Percentiles rank a stretch among this genome's conserved stretches.
phyloP scores from a whole-genome alignment of 805 yeast species.

The Suhomyces sp. region DNA sequence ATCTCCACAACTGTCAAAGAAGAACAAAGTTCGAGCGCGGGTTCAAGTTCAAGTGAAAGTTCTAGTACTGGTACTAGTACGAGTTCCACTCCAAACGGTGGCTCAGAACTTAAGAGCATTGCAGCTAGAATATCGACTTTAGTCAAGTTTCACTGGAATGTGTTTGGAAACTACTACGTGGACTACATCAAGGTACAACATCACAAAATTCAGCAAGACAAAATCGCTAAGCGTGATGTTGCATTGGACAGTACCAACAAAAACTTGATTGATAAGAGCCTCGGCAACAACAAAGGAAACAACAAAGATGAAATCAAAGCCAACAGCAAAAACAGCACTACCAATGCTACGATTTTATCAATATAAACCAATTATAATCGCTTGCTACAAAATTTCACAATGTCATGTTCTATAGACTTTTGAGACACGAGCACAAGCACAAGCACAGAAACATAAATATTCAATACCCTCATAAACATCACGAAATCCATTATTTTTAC shows the following conservation, averaged over 20 bases:
- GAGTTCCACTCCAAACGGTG: slow-evolving; percentile 13
- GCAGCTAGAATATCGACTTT: slow-evolving; percentile 62
- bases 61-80: slow-evolving; percentile 4
- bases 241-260: slow-evolving; percentile 8
- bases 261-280: slow-evolving; percentile 2
- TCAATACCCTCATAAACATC: background rate
- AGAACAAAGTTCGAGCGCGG: background rate
- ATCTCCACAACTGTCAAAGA: background rate
- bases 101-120: slow-evolving; percentile 52
- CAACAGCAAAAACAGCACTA: slow-evolving; percentile 5
- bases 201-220: slow-evolving; percentile 16
- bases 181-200: slow-evolving; percentile 27
- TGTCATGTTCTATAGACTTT: background rate
- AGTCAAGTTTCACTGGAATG: slow-evolving; percentile 78
- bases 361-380: slow-evolving; percentile 1
- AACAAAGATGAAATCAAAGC: slow-evolving; percentile 6
- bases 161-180: slow-evolving; percentile 68
- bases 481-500: background rate
- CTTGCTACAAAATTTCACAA: slow-evolving; percentile 1
- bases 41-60: background rate
- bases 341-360: slow-evolving; percentile 11
- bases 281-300: slow-evolving; percentile 3
- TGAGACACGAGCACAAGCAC: background rate
- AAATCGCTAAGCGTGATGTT: slow-evolving; percentile 11
- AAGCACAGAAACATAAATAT: background rate